Percentiles rank a stretch among this genome's conserved stretches.
Conservation (phyloP, 805 yeast genomes). For the Metschnikowia proteae region DNA sequence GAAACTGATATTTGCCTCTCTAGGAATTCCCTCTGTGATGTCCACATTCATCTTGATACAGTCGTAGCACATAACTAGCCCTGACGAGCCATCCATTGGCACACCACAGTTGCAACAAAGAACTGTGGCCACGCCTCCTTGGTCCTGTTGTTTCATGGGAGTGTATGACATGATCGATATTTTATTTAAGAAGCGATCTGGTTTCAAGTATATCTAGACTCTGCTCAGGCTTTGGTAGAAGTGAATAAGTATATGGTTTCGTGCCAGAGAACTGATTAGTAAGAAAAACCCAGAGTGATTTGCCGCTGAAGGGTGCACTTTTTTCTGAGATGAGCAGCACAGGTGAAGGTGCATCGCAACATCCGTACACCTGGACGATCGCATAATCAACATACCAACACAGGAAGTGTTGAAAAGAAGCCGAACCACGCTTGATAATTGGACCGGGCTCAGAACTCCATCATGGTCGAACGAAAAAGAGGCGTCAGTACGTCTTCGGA, state of each 20-base stretch:
- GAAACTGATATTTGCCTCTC: slow-evolving; percentile 89
- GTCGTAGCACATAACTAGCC: slow-evolving; percentile 94
- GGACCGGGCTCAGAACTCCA: neutral
- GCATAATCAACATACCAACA: neutral
- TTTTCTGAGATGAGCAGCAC: slow-evolving; percentile 9
- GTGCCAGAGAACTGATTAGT: slow-evolving; percentile 2
- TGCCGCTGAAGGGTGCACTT: neutral
- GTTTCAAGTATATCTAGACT: neutral
- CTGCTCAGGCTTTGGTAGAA: neutral
- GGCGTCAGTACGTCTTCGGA: slow-evolving; percentile 23
- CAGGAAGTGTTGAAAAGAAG: neutral
- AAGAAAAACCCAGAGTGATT: neutral
- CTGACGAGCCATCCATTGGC: slow-evolving; percentile 93
- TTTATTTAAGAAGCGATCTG: no score
- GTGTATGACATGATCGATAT: slow-evolving; percentile 17
- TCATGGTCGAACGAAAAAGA: slow-evolving; percentile 36
- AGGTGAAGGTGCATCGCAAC: slow-evolving; percentile 4
- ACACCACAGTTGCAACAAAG: slow-evolving; percentile 98
- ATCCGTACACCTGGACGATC: neutral
- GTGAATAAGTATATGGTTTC: neutral
- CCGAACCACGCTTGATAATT: neutral
- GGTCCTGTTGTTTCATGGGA: slow-evolving; percentile 14
- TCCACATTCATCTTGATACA: slow-evolving; percentile 93
- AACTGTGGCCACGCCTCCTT: slow-evolving; percentile 64
- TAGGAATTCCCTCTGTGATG: slow-evolving; percentile 85